Evolutionary conservation across 768 basidiomycete genomes (phyloP), one percentile per base, ranked within the genome.

Genomic region (Rhodotorula graminis): DNA sequence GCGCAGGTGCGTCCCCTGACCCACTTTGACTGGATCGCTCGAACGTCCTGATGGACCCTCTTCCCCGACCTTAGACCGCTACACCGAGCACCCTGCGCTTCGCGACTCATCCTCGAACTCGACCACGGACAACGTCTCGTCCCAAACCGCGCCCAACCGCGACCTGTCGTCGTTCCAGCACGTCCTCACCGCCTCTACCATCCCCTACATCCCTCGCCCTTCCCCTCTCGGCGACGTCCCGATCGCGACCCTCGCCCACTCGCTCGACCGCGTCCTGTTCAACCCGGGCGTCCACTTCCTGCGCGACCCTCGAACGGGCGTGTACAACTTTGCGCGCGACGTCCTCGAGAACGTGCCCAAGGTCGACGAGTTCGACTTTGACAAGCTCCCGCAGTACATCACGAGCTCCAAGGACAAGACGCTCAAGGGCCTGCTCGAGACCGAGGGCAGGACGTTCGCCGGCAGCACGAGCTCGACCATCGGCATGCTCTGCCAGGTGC

Each of bases 241-340:
- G 11, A 57, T 93, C 31, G 86, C 90, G 2, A 82, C 79, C 7
- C 84, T 93, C 10, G 83, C 87, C 0, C 88, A 89, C 73, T 86
- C 86, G 19, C 82, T 93, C 12, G 86, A 88, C 53, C 84, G 89
- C 8, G 89, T 89, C 0, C 81, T 92, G 50, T 90, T 90, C 84
- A 91, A 88, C 89, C 90, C 78, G 61, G 86, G 83, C 19, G 89
- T 94, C 1, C 91, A 93, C 76, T 91, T 91, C 88, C 82, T 96
- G 4, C 87, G 88, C 77, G 93, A 98, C 78, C 90, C 92, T 1
- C 85, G 90, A 27, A 90, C 92, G 0, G 85, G 87, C 11, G 89
- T 92, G 23, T 94, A 90, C 82, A 94, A 94, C 78, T 97, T 92
- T 79, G 81, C 87, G 18, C 73, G 69, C 0, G 86, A 88, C 8